Conservation (phyloP, 176 grass and related monocot species). For the Pharus latifolius region DNA sequence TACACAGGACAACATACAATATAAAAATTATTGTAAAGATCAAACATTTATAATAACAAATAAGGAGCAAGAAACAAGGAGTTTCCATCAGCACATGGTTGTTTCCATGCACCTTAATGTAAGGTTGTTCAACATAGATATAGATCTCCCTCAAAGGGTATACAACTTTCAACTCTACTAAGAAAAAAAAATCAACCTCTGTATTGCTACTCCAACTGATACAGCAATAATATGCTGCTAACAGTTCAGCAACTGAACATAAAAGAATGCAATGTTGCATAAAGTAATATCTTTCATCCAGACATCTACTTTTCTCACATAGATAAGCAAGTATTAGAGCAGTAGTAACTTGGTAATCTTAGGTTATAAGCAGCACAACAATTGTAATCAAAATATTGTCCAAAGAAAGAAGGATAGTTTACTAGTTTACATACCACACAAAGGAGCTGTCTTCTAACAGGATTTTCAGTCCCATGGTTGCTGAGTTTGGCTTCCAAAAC, state of each 20-base stretch:
- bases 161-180: not conserved
- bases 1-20: not conserved
- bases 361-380: not conserved
- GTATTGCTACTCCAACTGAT: too few species aligned
- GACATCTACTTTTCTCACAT: not conserved
- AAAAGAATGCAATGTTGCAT: not conserved
- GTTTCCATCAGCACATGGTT: not conserved
- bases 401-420: not conserved
- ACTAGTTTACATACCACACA: constrained; percentile 68
- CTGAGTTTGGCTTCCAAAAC: constrained; percentile 94
- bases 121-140: not conserved
- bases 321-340: not conserved
- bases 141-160: not conserved
- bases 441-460: constrained; percentile 96
- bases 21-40: not conserved
- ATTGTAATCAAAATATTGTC: not conserved
- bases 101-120: not conserved
- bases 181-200: not conserved
- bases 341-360: not conserved
- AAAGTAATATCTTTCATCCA: not conserved
- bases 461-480: constrained; percentile 78
- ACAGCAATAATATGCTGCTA: constrained; percentile 3
- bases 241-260: not conserved
- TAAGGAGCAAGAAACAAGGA: too few species aligned
- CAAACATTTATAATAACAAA: not conserved